Evolutionary conservation across 371 early-diverging fungal genomes (phyloP), one percentile per base, ranked within the genome.

Genomic region (Mortierella sp.): DNA sequence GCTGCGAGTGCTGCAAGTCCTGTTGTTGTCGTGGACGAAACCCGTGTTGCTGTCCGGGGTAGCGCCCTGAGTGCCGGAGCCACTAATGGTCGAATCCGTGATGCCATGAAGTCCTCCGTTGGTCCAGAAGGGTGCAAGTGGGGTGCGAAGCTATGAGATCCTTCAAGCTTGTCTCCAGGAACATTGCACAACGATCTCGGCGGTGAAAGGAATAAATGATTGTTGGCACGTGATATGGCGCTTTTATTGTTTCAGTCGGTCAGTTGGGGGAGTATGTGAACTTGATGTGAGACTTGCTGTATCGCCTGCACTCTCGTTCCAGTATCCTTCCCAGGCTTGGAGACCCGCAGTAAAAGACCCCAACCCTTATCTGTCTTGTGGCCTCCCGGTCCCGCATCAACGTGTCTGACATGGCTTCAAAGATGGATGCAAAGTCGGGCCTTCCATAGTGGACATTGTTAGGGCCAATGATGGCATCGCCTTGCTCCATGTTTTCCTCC

Each of bases 341-440:
- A 9, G 90, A 90, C 3, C 92, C 92, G 60, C 91, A 91, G 63
- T 87, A 88, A 80, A 91, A 91, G 19, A 91, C 88, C 14, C 87
- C 88, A 4, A 88, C 76, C 17, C 79, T 69, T 25, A 57, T 46
- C 1, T 21, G 53, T 13, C 28, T 16, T 14, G 12, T 16, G n/a
- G 47, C 8, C 19, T 22, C 45, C 1, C 31, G 58, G 5, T 74
- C 60, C 34, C 63, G 60, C 34, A 57, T 31, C 31, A 79, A 40
- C 12, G 40, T 41, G 22, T 63, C 58, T 14, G 78, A 83, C 54
- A 86, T 78, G 12, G 57, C 67, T 0, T 63, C 61, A 66, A 88
- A 86, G 10, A 85, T 60, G 1, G 69, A 50, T n/a, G 72, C 67
- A 43, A 87, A 74, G 57, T 86, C 80, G 2, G 88, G 88, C 0